Evolutionary conservation across 805 yeast genomes (phyloP), one percentile per base, ranked within the genome.

Genomic region (Kluyveromyces siamensis): DNA sequence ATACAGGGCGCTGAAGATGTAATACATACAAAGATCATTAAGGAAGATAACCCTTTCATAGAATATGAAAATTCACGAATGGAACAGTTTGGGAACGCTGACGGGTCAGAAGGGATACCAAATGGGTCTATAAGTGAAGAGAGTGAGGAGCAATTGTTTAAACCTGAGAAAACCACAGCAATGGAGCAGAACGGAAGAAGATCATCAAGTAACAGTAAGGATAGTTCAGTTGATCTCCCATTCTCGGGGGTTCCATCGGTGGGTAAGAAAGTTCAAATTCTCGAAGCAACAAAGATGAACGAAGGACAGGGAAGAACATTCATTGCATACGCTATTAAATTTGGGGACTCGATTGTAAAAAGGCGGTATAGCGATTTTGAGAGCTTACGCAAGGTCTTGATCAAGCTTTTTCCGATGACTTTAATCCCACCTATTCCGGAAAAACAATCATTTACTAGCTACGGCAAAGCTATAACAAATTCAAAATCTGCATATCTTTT

Each of bases 351-450:
- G 7, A 71, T 75, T 14, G 88, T 87, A 8, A 76, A 85, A 33
- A 73, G 98, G 57, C 71, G 98, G 41, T 93, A 91, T 65, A 86
- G 95, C 41, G 99, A 93, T 62, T 93, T 93, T 65, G 97, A 88
- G 60, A 77, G 84, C 48, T 73, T 93, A 30, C 70, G 96, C 47
- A 80, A 75, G 41, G 76, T 83, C 2, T 72, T 93, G 25, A 71
- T 80, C 6, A 81, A 81, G 58, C 69, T 87, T 33, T 89, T 86
- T 58, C 97, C 98, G 1, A 80, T 91, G 37, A 68, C 81, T 6
- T 74, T 93, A 4, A 77, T 93, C 1, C 98, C 99, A 2, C 96
- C 97, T 0, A 87, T 93, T n/a, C 99, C 99, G 0, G 87, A 83
- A 70, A 85, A 85, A 63, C 90, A 85, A 50, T 53, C 61, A 9